Evolutionary conservation across 2,329 filamentous ascomycete species (phyloP).

Genomic region (Teratosphaeria destructans): DNA sequence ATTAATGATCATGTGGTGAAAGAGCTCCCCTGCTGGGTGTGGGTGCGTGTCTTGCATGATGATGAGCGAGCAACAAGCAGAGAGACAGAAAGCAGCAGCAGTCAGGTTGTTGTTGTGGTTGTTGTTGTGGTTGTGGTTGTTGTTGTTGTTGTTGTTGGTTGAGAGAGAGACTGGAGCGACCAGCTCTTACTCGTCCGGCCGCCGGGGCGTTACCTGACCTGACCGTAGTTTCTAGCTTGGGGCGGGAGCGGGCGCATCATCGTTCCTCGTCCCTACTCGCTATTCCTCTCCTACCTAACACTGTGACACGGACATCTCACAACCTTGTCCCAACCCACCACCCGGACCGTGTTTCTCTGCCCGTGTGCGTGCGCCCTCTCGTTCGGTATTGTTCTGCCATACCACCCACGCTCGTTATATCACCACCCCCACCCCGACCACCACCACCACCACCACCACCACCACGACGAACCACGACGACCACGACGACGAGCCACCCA

Average conservation of each 20-base stretch:
- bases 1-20: neutral
- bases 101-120: too few relatives aligned
- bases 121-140: neutral
- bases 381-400: neutral
- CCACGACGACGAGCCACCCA: neutral
- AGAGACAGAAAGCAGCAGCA: too few relatives aligned
- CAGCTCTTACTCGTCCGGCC: too few relatives aligned
- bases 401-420: neutral
- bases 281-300: neutral
- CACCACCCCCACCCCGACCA: neutral
- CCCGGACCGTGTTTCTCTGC: neutral
- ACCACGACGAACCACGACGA: neutral
- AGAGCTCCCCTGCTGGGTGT: neutral
- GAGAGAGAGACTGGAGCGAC: neutral
- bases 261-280: neutral
- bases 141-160: neutral
- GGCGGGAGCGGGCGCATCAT: neutral
- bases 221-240: neutral
- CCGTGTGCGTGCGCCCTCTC: neutral
- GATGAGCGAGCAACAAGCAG: too few relatives aligned
- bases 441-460: too few relatives aligned
- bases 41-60: neutral
- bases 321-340: neutral
- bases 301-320: neutral
- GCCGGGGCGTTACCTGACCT: neutral